Conservation (phyloP, 1,284 basidiomycete genomes). For the Tilletia walkeri region DNA sequence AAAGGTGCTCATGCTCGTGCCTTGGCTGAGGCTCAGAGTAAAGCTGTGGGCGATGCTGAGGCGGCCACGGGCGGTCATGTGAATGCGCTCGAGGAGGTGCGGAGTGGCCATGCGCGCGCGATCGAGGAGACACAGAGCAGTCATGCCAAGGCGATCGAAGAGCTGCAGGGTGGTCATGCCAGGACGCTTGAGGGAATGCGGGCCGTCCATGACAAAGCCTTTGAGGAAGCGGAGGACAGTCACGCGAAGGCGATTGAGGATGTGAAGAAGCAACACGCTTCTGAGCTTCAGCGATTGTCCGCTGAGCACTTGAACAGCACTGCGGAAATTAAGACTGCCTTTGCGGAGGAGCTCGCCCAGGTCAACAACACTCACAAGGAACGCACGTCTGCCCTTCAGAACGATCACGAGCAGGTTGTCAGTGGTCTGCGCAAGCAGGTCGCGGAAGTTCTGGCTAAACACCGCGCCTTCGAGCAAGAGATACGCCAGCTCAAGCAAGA, state of each 20-base stretch:
- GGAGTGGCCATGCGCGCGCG: conserved; percentile 24
- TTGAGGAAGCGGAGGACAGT: conserved; percentile 1
- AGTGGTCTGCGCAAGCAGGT: conserved; percentile 10
- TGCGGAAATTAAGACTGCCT: conserved; percentile 31
- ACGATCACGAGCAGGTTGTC: conserved; percentile 36
- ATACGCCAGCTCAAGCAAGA: conserved; percentile 9
- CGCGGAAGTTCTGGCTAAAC: background rate
- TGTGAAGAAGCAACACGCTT: conserved; percentile 25
- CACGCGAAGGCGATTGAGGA: conserved; percentile 22
- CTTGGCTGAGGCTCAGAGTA: conserved; percentile 6
- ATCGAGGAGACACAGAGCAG: conserved; percentile 10
- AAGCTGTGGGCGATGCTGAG: conserved; percentile 12
- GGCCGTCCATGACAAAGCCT: background rate
- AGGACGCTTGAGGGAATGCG: background rate
- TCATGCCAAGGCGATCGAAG: background rate
- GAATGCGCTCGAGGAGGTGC: conserved; percentile 28
- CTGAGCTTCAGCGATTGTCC: conserved; percentile 29
- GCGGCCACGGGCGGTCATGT: conserved; percentile 7
- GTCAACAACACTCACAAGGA: conserved; percentile 27
- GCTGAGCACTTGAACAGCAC: conserved; percentile 29
- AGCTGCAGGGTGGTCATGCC: background rate
- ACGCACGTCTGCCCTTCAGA: conserved; percentile 30
- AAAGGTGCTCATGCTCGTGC: background rate
- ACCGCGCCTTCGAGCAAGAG: background rate
- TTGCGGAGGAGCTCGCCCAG: conserved; percentile 30